Evolutionary conservation across 495 filamentous ascomycete genomes (phyloP), one percentile per base, ranked within the genome.

Genomic region (Alectoria sarmentosa): DNA sequence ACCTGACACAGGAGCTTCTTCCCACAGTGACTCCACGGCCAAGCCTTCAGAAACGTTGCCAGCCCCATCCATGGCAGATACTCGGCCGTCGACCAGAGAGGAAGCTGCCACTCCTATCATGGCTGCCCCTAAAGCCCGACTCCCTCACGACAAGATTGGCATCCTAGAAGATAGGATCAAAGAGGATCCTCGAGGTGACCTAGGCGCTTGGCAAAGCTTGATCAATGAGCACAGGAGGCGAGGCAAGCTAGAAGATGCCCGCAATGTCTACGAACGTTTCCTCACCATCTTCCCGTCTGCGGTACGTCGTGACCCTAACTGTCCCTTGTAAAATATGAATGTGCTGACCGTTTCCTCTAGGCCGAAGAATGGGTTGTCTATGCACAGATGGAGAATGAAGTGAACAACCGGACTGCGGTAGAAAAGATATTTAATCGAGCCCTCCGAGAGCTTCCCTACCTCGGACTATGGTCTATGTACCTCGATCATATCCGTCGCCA

Each of bases 401-500:
- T 89, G 62, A 88, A 94, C 67, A 88, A 95, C 65, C 84, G 91
- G 58, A 77, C 76, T 64, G 84, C 82, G 46, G 83, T 92, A 37
- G 95, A 98, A 75, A 80, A 83, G 54, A 88, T 98, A 36, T 95
- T 98, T 74, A 82, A 79, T 64, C 83, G 82, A 61, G 89, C 84
- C 52, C 83, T 98, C 52, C 75, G 89, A 65, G 77, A 80, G 28
- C 85, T 90, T 19, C 89, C 88, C 23, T 88, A 91, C 73, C 85
- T 97, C 38, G 82, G 87, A 59, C 84, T 98, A 11, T 98, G 92
- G 93, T 89, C 86, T 23, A 82, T 88, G n/a, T 98, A 98, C 73
- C 80, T 98, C 42, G 89, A 96, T 74, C 97, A 98, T 73, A 86
- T 98, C 66, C 92, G 95, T 60, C 90, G 94, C 23, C 82, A 87